phyloP scores from a whole-genome alignment of 2,329 filamentous ascomycete genomes.

The Tolypocladium endophyticum region DNA sequence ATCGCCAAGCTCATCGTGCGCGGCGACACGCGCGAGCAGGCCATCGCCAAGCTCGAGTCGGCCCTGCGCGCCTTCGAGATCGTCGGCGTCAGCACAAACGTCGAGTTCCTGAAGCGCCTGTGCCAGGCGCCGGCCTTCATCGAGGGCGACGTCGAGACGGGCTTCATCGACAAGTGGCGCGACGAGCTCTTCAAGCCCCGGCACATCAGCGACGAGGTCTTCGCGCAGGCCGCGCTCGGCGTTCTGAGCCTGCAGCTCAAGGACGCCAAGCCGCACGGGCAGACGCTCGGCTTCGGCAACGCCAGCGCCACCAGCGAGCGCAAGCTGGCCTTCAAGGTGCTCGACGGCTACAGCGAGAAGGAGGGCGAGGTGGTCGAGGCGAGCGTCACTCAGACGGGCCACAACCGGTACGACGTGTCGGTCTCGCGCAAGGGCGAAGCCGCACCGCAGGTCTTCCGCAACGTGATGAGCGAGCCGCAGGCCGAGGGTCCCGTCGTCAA shows the following conservation, averaged over 20 bases:
- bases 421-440: constrained; percentile 32
- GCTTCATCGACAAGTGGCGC: constrained; percentile 85
- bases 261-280: constrained; percentile 32
- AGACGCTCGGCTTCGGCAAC: constrained; percentile 44
- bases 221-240: constrained; percentile 78
- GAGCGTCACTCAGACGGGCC: constrained; percentile 35
- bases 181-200: constrained; percentile 64
- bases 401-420: constrained; percentile 34
- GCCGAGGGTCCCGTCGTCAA: constrained; percentile 16
- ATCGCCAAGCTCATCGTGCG: constrained; percentile 95
- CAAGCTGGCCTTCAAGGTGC: constrained; percentile 39
- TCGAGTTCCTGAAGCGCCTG: constrained; percentile 88
- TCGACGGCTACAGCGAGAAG: constrained; percentile 53
- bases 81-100: constrained; percentile 86
- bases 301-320: constrained; percentile 29
- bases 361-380: constrained; percentile 51
- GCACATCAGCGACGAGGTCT: constrained; percentile 57
- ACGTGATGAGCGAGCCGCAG: constrained; percentile 31
- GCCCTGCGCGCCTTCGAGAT: constrained; percentile 86
- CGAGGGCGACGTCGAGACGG: constrained; percentile 82
- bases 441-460: constrained; percentile 27
- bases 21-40: constrained; percentile 65
- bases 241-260: constrained; percentile 44
- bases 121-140: constrained; percentile 77
- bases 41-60: constrained; percentile 69